These are phyloP conservation scores for Rhytidhysteron rufulum DNA, from an alignment of 2,329 filamentous ascomycete species.

Conservation along the genomic window DNA sequence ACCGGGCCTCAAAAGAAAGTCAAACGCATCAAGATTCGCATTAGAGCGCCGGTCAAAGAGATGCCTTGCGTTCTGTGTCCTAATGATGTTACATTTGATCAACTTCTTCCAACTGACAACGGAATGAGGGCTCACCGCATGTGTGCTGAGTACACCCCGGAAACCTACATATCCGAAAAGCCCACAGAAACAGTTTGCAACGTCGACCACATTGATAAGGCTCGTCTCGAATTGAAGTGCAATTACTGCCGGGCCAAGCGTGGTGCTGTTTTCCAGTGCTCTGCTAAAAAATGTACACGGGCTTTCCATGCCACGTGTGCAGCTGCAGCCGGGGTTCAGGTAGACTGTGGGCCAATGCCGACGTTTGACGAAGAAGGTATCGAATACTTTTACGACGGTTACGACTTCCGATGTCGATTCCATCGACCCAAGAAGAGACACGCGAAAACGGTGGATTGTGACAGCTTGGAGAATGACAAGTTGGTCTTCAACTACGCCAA, in stretches of 20 bases:
- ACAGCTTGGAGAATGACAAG: conserved; percentile 66
- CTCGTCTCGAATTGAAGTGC: conserved; percentile 86
- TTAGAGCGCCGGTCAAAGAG: conserved; percentile 67
- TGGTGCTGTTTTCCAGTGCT: conserved; percentile 96
- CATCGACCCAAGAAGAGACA: conserved; percentile 88
- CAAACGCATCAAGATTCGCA: conserved; percentile 67
- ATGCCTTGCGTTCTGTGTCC: conserved; percentile 90
- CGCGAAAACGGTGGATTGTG: conserved; percentile 67
- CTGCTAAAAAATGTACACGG: conserved; percentile 86
- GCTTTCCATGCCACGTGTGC: conserved; percentile 96
- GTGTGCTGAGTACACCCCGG: conserved; percentile 86
- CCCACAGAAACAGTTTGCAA: conserved; percentile 73
- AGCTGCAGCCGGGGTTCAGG: conserved; percentile 83
- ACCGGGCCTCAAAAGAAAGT: conserved; percentile 62
- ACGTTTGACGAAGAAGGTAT: conserved; percentile 87
- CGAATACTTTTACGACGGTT: conserved; percentile 87
- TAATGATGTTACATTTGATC: conserved; percentile 77
- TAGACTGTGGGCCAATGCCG: conserved; percentile 80
- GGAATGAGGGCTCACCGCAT: conserved; percentile 82
- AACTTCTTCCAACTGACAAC: conserved; percentile 82
- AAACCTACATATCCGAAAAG: conserved; percentile 77
- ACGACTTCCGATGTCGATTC: conserved; percentile 92
- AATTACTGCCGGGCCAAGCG: conserved; percentile 91
- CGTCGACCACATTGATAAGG: conserved; percentile 76
- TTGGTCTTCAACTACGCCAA: conserved; percentile 66